These are phyloP conservation scores for Boletus huronensis DNA, from an alignment of 768 basidiomycete genomes.

Conservation along the genomic window DNA sequence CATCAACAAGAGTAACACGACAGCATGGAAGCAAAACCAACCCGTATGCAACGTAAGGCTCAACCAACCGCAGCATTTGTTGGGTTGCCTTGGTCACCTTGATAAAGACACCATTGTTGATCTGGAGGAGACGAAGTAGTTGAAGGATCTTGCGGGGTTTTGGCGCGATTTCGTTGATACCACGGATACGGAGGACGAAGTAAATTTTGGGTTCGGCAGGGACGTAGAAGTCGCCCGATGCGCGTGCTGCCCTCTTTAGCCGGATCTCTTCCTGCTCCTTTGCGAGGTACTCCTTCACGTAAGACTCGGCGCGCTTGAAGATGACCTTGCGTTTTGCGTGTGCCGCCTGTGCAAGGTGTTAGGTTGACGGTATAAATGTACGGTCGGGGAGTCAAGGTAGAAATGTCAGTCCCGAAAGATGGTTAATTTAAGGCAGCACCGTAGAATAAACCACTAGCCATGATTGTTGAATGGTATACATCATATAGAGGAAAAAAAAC, in stretches of 20 bases:
- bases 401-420: conserved; percentile 71
- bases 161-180: conserved; percentile 99
- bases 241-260: conserved; percentile 87
- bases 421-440: conserved; percentile 83
- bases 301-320: conserved; percentile 98
- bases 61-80: conserved; percentile 97
- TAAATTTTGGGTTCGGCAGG: conserved; percentile 95
- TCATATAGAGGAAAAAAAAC: conserved; percentile 47
- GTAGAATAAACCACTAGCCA: conserved; percentile 70
- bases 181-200: conserved; percentile 96
- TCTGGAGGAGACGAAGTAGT: conserved; percentile 96
- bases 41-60: conserved; percentile 98
- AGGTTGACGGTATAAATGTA: conserved; percentile 6
- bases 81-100: conserved; percentile 95
- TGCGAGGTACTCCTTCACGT: conserved; percentile 92
- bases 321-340: conserved; percentile 94
- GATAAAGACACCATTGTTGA: conserved; percentile 99
- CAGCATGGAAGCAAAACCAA: conserved; percentile 34
- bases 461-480: conserved; percentile 70
- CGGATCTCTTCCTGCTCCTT: conserved; percentile 97
- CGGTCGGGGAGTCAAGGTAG: neutral
- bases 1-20: conserved; percentile 1
- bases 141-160: conserved; percentile 99
- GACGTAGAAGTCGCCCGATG: conserved; percentile 95
- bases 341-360: conserved; percentile 54